Evolutionary conservation across 768 basidiomycete species (phyloP), one percentile per base, ranked within the genome.

Genomic region (Termitomyces sp.): DNA sequence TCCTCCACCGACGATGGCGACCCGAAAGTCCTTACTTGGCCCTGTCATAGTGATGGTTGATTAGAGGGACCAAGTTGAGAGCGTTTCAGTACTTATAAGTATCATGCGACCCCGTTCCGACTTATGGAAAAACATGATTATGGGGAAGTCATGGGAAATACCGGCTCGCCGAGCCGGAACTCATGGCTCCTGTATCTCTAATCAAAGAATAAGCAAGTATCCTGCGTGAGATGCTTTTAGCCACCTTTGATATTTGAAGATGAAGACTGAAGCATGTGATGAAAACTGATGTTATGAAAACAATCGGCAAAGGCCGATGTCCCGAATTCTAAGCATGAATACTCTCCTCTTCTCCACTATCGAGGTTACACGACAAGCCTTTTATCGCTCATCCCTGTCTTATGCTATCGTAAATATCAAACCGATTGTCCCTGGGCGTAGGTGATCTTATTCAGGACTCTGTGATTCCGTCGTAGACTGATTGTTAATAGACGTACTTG

Each of bases 401-500:
- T 90, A 82, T 70, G 96, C 91, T 1, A 88, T 97, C 60, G 95
- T 98, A 46, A 98, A 98, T 69, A 83, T 97, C 59, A 97, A 94
- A 65, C 96, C 95, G 1, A 86, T 97, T 62, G 85, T 95, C 9
- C 93, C 94, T 41, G 94, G 94, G 48, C 94, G 96, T 98, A 71
- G 74, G 92, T 81, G 41, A 12, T 39, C 44, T 39, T 26, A 49
- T n/a, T 46, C 16, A 22, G 6, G 2, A 39, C 26, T 51, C 18
- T 26, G 26, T 52, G 26, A 10, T 26, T 27, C 18, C 18, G 20
- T 48, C 32, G 26, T 24, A 26, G 48, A 41, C 26, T 29, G 42
- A 46, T 48, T 22, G 8, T 53, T 52, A 39, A 37, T 65, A 87
- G 85, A 87, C 68, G 85, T 87, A 16, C 79, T 87, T 43, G 82